A percentile compares a stretch with the other conserved stretches of the same genome.
These are phyloP conservation scores for Batkoa obscura DNA, from an alignment of 371 early-diverging fungal species.

Conservation along the genomic window DNA sequence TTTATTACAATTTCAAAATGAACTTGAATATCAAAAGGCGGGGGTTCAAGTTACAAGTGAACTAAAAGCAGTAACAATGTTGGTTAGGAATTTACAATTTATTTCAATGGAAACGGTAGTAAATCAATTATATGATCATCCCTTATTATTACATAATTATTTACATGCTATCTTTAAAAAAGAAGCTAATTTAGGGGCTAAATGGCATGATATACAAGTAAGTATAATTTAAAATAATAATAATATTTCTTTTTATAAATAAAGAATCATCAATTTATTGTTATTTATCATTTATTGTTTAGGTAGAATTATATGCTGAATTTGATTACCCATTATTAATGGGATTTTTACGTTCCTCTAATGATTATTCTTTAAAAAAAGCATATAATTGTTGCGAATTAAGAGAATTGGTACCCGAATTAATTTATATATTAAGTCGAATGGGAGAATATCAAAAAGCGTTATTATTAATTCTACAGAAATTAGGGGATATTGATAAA, in stretches of 20 bases:
- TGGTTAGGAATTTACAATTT: slow-evolving; percentile 66
- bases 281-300: not conserved
- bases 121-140: slow-evolving; percentile 29
- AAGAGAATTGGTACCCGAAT: slow-evolving; percentile 76
- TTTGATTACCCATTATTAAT: slow-evolving; percentile 55
- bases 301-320: slow-evolving; percentile 81
- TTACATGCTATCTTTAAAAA: slow-evolving; percentile 66
- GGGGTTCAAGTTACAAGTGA: slow-evolving; percentile 8
- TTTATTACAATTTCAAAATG: slow-evolving; percentile 15
- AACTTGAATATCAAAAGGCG: slow-evolving; percentile 9
- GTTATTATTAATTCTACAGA: slow-evolving; percentile 71
- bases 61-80: slow-evolving; percentile 43
- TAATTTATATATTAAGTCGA: slow-evolving; percentile 88
- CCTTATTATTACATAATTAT: slow-evolving; percentile 56
- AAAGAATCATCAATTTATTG: too few relatives aligned
- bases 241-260: too few relatives aligned
- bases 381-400: slow-evolving; percentile 70
- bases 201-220: slow-evolving; percentile 64
- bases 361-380: slow-evolving; percentile 55
- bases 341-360: slow-evolving; percentile 62
- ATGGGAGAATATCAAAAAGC: slow-evolving; percentile 91
- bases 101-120: slow-evolving; percentile 57
- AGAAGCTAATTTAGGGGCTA: slow-evolving; percentile 49
- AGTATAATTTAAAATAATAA: not conserved
- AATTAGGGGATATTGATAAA: slow-evolving; percentile 69